A percentile compares a stretch with the other conserved stretches of the same genome.
These are phyloP conservation scores for Dryadomyces sulphureus DNA, from an alignment of 2,329 filamentous ascomycete genomes.

Conservation along the genomic window DNA sequence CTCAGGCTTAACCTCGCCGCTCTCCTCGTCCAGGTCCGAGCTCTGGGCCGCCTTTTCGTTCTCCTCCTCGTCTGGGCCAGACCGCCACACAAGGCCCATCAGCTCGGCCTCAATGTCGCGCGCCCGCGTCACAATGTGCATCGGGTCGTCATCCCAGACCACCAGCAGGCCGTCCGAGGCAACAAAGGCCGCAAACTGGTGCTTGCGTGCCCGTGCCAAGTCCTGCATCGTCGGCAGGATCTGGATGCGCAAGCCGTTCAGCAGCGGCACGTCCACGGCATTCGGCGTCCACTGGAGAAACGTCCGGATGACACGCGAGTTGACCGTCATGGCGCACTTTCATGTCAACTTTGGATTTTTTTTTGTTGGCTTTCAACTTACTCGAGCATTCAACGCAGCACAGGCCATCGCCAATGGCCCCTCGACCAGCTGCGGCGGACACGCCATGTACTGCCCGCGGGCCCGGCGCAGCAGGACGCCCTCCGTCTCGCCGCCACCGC, in stretches of 20 bases:
- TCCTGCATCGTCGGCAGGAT: conserved; percentile 60
- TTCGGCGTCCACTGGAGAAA: conserved; percentile 61
- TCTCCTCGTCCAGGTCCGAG: conserved; percentile 56
- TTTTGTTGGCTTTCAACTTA: conserved; percentile 19
- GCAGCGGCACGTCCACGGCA: conserved; percentile 59
- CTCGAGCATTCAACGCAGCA: conserved; percentile 55
- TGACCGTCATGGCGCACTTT: conserved; percentile 66
- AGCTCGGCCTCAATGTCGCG: conserved; percentile 61
- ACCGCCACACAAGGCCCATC: conserved; percentile 64
- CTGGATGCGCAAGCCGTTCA: conserved; percentile 64
- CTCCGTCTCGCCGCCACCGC: conserved; percentile 52
- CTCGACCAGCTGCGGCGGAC: conserved; percentile 47
- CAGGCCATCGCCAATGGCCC: conserved; percentile 52
- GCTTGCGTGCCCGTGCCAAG: conserved; percentile 54
- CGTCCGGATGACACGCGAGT: conserved; percentile 64
- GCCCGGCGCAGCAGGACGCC: conserved; percentile 58
- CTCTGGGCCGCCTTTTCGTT: conserved; percentile 32
- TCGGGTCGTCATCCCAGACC: conserved; percentile 71
- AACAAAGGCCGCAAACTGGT: conserved; percentile 70
- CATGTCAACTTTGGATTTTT: neutral
- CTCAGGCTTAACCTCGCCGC: conserved; percentile 49
- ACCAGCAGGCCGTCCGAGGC: conserved; percentile 55
- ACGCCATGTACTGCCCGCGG: conserved; percentile 56
- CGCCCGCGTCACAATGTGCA: conserved; percentile 54
- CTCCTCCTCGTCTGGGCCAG: conserved; percentile 37